phyloP scores from a whole-genome alignment of 2,329 filamentous ascomycete genomes.

The Zopfia rhizophila region DNA sequence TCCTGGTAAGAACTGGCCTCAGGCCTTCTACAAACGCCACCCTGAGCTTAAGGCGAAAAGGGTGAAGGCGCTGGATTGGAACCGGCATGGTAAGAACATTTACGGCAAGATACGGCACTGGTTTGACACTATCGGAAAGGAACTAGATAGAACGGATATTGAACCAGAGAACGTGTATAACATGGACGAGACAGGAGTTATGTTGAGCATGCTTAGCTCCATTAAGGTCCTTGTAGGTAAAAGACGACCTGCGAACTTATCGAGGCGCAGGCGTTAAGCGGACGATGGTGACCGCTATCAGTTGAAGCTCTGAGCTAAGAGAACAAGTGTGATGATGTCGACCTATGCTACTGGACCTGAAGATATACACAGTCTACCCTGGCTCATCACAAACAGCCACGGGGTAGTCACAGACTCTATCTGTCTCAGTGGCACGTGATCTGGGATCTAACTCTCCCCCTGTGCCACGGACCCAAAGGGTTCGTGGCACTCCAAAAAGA shows the following conservation, averaged over 20 bases:
- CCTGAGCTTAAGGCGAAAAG: conserved; percentile 25
- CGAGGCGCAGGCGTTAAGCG: conserved; percentile 33
- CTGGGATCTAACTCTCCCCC: too few relatives aligned
- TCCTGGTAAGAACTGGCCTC: conserved; percentile 27
- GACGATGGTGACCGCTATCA: conserved; percentile 31
- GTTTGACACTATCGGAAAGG: conserved; percentile 20
- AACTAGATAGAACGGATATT: conserved; percentile 6
- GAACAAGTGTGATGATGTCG: too few relatives aligned
- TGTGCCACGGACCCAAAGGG: too few relatives aligned
- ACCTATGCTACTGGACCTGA: too few relatives aligned
- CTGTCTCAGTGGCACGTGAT: too few relatives aligned
- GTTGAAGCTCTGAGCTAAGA: too few relatives aligned
- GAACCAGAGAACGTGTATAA: conserved; percentile 17
- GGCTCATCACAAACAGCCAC: too few relatives aligned
- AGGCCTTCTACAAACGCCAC: conserved; percentile 25
- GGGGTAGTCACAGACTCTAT: too few relatives aligned
- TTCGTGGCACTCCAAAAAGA: too few relatives aligned
- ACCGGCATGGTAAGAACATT: conserved; percentile 30
- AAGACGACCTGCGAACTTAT: conserved; percentile 24
- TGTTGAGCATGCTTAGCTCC: conserved; percentile 17
- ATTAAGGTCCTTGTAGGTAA: conserved; percentile 32
- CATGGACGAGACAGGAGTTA: too few relatives aligned
- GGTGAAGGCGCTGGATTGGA: conserved; percentile 31
- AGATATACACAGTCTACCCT: too few relatives aligned
- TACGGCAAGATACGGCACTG: conserved; percentile 22